phyloP scores from a whole-genome alignment of 2,329 filamentous ascomycete species.

The Talaromyces atroroseus region DNA sequence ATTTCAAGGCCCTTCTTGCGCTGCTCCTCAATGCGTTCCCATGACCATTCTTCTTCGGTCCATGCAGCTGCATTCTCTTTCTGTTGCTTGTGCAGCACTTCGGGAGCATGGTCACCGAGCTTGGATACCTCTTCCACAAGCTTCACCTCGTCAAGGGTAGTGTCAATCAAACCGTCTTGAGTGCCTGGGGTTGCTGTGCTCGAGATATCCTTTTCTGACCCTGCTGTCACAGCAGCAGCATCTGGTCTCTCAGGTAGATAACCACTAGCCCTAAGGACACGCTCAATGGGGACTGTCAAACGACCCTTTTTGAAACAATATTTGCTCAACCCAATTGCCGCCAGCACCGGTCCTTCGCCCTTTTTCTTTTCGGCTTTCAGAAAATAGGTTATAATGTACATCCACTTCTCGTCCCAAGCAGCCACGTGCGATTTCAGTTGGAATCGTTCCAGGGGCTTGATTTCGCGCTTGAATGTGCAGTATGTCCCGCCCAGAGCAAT shows the following conservation, averaged over 20 bases:
- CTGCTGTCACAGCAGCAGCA: constrained; percentile 4
- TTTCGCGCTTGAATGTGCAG: constrained; percentile 69
- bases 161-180: constrained; percentile 28
- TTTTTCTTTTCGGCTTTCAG: constrained; percentile 47
- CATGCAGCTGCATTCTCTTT: constrained; percentile 28
- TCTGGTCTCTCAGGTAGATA: constrained; percentile 69
- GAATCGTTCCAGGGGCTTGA: constrained; percentile 62
- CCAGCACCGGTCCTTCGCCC: constrained; percentile 54
- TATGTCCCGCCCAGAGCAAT: constrained; percentile 68
- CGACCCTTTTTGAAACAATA: constrained; percentile 79
- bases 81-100: constrained; percentile 27
- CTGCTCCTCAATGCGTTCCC: constrained; percentile 56
- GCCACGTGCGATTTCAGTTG: constrained; percentile 69
- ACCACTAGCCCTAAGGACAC: constrained; percentile 64
- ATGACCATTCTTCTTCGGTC: constrained; percentile 48
- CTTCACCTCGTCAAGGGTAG: constrained; percentile 28
- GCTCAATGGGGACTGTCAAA: constrained; percentile 76
- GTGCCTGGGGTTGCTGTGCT: constrained; percentile 28
- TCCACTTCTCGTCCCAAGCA: constrained; percentile 75
- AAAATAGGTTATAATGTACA: constrained; percentile 71
- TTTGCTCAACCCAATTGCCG: constrained; percentile 69
- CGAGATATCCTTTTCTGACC: neutral
- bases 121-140: constrained; percentile 33
- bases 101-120: constrained; percentile 25
- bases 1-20: constrained; percentile 50